Conservation (phyloP, 129 eudicot genomes). For the Dittrichia graveolens region DNA sequence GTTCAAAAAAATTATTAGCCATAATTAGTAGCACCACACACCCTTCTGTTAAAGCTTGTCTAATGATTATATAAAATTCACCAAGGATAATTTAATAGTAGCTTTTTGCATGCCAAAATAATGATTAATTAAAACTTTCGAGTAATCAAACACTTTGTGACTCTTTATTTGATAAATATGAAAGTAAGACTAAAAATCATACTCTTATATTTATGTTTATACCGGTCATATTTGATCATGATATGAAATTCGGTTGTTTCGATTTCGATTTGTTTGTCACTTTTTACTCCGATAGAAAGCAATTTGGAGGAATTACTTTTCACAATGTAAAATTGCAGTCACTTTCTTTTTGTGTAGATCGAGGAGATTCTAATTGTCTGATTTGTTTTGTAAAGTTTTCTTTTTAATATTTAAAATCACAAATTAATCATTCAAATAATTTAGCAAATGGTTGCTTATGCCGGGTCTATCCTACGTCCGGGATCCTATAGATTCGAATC, state of each 20-base stretch:
- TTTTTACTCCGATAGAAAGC: background rate
- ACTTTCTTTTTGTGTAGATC: background rate
- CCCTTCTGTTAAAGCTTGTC: constrained; percentile 17
- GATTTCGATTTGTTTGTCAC: background rate
- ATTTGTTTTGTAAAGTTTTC: constrained; percentile 5
- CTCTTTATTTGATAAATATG: no score
- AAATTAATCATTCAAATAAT: constrained; percentile 17
- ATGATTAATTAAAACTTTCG: constrained; percentile 28
- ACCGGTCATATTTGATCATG: background rate
- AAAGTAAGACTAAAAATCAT: no score
- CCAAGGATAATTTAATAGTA: constrained; percentile 27
- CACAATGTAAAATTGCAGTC: constrained; percentile 1
- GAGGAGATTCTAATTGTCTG: constrained; percentile 23
- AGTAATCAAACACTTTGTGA: constrained; percentile 3
- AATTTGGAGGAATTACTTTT: background rate
- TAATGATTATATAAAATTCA: constrained; percentile 29
- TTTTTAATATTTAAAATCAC: background rate
- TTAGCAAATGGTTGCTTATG: no score
- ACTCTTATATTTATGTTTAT: background rate
- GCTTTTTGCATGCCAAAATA: constrained; percentile 27
- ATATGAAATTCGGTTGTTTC: no score
- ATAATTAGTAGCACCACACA: constrained; percentile 36
- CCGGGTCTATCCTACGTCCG: no score
- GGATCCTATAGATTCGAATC: no score
- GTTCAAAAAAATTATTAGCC: constrained; percentile 1